Percentiles rank a stretch among this genome's conserved stretches.
Conservation (phyloP, 2,329 filamentous ascomycete species). For the Amphichorda felina region DNA sequence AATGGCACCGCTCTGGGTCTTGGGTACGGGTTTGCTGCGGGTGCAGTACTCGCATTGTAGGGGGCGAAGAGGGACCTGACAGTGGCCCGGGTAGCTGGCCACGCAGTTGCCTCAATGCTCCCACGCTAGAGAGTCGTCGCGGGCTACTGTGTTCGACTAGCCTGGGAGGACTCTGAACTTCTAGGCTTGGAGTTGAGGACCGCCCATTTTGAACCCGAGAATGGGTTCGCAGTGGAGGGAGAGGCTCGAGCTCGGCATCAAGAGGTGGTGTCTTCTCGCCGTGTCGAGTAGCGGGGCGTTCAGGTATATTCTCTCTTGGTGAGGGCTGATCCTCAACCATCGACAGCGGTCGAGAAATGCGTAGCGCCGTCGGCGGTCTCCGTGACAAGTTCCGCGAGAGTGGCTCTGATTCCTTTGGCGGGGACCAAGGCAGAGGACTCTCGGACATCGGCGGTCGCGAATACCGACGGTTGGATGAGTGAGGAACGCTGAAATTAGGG, state of each 20-base stretch:
- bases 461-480: conserved; percentile 30
- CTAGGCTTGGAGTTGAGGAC: background rate
- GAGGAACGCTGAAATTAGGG: conserved; percentile 42
- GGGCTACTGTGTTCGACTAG: conserved; percentile 7
- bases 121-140: conserved; percentile 17
- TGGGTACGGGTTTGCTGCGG: conserved; percentile 7
- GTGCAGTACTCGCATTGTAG: conserved; percentile 10
- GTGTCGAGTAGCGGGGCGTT: conserved; percentile 16
- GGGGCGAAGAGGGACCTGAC: conserved; percentile 1
- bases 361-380: conserved; percentile 31
- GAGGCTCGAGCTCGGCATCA: background rate
- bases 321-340: conserved; percentile 43
- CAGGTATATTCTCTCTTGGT: conserved; percentile 16
- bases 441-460: conserved; percentile 12
- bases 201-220: background rate
- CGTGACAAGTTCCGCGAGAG: conserved; percentile 10
- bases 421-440: background rate
- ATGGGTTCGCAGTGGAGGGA: background rate
- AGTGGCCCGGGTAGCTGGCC: conserved; percentile 1
- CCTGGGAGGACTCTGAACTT: background rate
- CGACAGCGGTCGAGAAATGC: conserved; percentile 38
- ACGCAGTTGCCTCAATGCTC: conserved; percentile 13
- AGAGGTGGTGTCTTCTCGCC: conserved; percentile 2
- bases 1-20: conserved; percentile 12
- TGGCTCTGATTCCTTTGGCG: conserved; percentile 2